Conservation (phyloP, 2,329 filamentous ascomycete species). For the Trichoderma sp. region DNA sequence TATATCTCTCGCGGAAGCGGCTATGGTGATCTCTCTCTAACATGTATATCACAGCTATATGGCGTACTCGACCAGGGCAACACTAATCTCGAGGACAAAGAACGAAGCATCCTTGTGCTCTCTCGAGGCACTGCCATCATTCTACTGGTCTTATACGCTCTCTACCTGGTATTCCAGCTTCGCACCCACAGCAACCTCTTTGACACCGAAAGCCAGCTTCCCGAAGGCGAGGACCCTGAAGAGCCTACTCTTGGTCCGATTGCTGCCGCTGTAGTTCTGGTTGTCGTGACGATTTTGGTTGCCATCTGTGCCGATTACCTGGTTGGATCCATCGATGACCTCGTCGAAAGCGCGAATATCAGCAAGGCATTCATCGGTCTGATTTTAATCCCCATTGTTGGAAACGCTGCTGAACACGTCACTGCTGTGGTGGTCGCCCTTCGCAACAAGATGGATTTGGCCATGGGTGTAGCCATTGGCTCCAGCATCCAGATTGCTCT, state of each 20-base stretch:
- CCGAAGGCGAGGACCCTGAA: constrained; percentile 49
- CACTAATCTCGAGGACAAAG: constrained; percentile 44
- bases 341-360: constrained; percentile 71
- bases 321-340: constrained; percentile 73
- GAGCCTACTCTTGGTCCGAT: constrained; percentile 62
- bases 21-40: constrained; percentile 31
- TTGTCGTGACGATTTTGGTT: constrained; percentile 71
- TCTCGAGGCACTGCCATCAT: constrained; percentile 79
- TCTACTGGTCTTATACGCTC: constrained; percentile 71
- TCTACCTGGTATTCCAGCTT: constrained; percentile 80
- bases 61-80: constrained; percentile 59
- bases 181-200: constrained; percentile 75
- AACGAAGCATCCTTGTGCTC: constrained; percentile 67
- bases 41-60: constrained; percentile 56
- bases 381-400: constrained; percentile 78
- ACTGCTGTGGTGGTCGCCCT: constrained; percentile 79
- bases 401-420: constrained; percentile 80
- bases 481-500: constrained; percentile 83
- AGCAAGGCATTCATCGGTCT: constrained; percentile 82
- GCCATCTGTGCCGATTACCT: constrained; percentile 77
- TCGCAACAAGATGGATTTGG: constrained; percentile 74
- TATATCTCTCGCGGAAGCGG: background rate
- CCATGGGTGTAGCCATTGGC: constrained; percentile 80
- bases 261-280: constrained; percentile 67
- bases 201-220: constrained; percentile 53